Evolutionary conservation across 768 basidiomycete species (phyloP), one percentile per base, ranked within the genome.

Genomic region (Kwoniella shandongensis): DNA sequence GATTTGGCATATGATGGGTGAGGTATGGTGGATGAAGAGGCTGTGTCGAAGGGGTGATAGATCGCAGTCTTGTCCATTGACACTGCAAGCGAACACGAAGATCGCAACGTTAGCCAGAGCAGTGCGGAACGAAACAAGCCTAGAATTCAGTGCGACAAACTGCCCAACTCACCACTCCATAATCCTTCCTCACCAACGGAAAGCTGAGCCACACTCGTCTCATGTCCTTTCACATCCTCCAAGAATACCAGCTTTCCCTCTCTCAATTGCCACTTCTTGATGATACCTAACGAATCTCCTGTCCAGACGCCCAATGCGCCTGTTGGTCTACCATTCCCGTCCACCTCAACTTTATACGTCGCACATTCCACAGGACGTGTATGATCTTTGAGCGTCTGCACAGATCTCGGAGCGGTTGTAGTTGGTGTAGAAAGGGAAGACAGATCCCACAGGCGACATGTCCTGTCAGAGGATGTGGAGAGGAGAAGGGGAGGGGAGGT

Each of bases 381-480:
- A 76, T 99, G 94, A 0, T 85, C 83, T 3, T 89, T 88, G 42
- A 96, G 81, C 3, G 85, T 86, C 42, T 86, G 86, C 1, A 85
- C 65, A 50, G 83, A 82, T 4, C 53, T 50, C 0, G 79, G 66
- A 10, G 35, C 44, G 4, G 11, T 15, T 3, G 12, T 6, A n/a
- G 40, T 26, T 26, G 51, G 30, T 18, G 23, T n/a, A 13, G n/a
- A 44, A 5, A 74, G 36, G 5, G 60, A 32, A 11, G 53, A 36
- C n/a, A 76, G 82, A 56, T 74, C 91, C 93, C 93, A 98, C 67
- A 96, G 81, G 58, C 89, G 83, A 25, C 94, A 79, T 23, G 84
- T 82, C 70, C 92, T 91, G 77, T 99, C 94, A 1, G 94, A 94
- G 40, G 91, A 85, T 25, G 88, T 88, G 1, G 93, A 93, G 30